Evolutionary conservation across 495 filamentous ascomycete species (phyloP).

Genomic region (Podospora bellae-mahoneyi): DNA sequence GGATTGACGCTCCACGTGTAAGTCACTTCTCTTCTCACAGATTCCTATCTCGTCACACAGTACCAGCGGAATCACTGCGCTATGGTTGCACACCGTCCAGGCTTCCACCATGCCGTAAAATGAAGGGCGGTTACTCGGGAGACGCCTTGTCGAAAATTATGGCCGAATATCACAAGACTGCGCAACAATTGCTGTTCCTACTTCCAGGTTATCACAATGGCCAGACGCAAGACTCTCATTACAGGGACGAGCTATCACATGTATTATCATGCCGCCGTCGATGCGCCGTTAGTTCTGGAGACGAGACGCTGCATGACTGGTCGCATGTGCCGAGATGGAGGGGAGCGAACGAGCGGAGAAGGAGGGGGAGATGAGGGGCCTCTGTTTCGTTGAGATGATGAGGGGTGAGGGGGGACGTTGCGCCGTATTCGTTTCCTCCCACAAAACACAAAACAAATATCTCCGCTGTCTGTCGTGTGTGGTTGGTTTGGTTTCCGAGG

Average conservation of each 20-base stretch:
- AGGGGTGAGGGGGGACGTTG: neutral
- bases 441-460: neutral
- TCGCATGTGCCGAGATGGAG: neutral
- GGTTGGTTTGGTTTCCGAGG: constrained; percentile 2
- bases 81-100: constrained; percentile 5
- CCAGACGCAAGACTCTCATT: neutral
- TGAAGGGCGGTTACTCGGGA: neutral
- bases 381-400: constrained; percentile 3
- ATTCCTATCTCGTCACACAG: neutral
- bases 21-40: neutral
- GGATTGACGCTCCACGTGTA: constrained; percentile 11
- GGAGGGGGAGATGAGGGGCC: neutral
- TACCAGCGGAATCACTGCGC: neutral
- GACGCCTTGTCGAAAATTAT: neutral
- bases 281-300: neutral
- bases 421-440: constrained; percentile 13
- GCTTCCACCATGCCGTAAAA: neutral
- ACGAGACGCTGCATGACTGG: neutral
- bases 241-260: neutral
- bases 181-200: neutral
- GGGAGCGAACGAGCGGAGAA: neutral
- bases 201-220: neutral
- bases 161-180: neutral
- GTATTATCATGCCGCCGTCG: neutral
- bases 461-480: neutral